Percentiles rank a stretch among this genome's conserved stretches.
These are phyloP conservation scores for Pachyrhizus erosus DNA, from an alignment of 306 rosid species.

Conservation along the genomic window DNA sequence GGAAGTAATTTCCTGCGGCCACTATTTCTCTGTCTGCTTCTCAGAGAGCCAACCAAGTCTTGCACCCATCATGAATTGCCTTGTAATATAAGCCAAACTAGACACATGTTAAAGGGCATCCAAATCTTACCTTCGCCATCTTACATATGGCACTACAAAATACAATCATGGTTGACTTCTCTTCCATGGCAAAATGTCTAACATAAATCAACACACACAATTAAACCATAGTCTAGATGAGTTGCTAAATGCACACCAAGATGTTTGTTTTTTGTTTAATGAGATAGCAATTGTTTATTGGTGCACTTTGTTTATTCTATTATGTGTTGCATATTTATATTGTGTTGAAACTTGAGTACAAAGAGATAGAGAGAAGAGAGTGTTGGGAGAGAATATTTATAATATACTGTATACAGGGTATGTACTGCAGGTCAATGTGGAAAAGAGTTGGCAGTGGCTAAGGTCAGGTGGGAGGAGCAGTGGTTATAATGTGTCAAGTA, in stretches of 20 bases:
- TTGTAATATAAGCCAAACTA: conserved; percentile 40
- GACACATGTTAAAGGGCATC: conserved; percentile 16
- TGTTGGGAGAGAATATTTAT: neutral
- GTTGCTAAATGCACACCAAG: conserved; percentile 5
- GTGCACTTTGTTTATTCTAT: conserved; percentile 23
- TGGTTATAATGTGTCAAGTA: conserved; percentile 43
- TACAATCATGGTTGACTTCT: conserved; percentile 20
- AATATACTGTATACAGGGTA: conserved; percentile 32
- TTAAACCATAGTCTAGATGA: neutral
- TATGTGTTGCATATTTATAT: neutral
- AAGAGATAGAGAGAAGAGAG: neutral
- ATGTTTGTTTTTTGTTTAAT: neutral
- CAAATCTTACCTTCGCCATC: neutral
- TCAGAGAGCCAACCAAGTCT: neutral
- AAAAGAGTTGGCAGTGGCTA: conserved; percentile 42
- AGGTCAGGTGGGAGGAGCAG: conserved; percentile 32
- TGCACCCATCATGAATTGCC: conserved; percentile 26
- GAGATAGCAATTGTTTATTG: neutral
- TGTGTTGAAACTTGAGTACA: conserved; percentile 33
- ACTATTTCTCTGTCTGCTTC: conserved; percentile 35
- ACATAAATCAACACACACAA: neutral
- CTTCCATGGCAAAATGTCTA: neutral
- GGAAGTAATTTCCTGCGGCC: conserved; percentile 41
- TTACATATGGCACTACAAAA: neutral
- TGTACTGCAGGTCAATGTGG: conserved; percentile 34